Percentiles rank a stretch among this genome's conserved stretches.
These are phyloP conservation scores for Phycomyces nitens DNA, from an alignment of 192 early-diverging fungal genomes.

Conservation along the genomic window DNA sequence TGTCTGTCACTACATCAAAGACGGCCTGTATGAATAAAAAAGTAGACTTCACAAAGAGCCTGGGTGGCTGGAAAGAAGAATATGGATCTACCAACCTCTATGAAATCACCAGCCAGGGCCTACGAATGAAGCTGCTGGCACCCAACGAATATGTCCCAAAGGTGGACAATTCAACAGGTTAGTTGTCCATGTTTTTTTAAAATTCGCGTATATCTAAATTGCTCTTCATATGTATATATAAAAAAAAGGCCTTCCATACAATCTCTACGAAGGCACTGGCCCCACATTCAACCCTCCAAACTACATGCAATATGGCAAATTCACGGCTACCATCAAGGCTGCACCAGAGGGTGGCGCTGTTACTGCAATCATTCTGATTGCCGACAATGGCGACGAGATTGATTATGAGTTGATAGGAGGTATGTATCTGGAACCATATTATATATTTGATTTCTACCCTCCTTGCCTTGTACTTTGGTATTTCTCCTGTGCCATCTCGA, in stretches of 20 bases:
- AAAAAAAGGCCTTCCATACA: slow-evolving; percentile 8
- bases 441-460: neutral
- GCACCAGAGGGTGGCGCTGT: slow-evolving; percentile 31
- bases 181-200: neutral
- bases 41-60: neutral
- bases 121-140: neutral
- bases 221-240: neutral
- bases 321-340: slow-evolving; percentile 39
- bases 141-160: neutral
- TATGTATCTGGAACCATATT: neutral
- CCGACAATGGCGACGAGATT: slow-evolving; percentile 47
- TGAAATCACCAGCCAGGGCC: neutral
- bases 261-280: slow-evolving; percentile 8
- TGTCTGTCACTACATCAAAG: neutral
- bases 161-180: neutral
- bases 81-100: neutral
- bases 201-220: neutral
- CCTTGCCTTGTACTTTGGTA: neutral
- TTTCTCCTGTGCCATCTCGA: neutral
- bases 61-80: neutral
- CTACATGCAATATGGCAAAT: slow-evolving; percentile 38
- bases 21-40: neutral
- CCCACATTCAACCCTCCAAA: slow-evolving; percentile 13
- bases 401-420: slow-evolving; percentile 49
- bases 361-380: slow-evolving; percentile 36